A percentile compares a stretch with the other conserved stretches of the same genome.
Conservation (phyloP, 352 stramenopile species). For the Pythium myriotylum region DNA sequence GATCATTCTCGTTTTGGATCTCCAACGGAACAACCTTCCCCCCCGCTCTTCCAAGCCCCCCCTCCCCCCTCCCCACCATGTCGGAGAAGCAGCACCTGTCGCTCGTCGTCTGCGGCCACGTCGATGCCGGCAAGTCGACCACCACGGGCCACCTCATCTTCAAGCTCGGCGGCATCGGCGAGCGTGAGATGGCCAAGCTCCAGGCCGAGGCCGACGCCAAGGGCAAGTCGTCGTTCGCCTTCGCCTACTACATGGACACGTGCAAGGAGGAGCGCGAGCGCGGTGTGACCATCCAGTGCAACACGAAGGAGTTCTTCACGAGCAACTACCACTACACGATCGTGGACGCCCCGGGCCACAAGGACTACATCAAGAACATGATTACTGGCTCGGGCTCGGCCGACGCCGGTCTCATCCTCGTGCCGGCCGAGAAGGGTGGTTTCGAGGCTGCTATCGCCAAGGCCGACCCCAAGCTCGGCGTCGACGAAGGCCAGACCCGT, state of each 20-base stretch:
- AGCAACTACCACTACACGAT: slow-evolving; percentile 96
- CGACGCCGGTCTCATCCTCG: slow-evolving; percentile 96
- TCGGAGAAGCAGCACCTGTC: slow-evolving; percentile 56
- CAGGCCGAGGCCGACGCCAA: slow-evolving; percentile 95
- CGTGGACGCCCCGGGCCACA: slow-evolving; percentile 97
- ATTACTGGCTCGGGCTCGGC: slow-evolving; percentile 98
- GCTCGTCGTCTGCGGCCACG: slow-evolving; percentile 95
- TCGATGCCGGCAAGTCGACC: slow-evolving; percentile 98
- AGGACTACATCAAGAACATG: slow-evolving; percentile 99
- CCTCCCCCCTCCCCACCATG: slow-evolving; percentile 9
- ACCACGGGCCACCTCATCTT: slow-evolving; percentile 99
- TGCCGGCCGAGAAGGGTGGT: slow-evolving; percentile 65
- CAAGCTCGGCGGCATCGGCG: slow-evolving; percentile 98
- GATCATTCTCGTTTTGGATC: slow-evolving; percentile 22
- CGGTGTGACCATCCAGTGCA: slow-evolving; percentile 98
- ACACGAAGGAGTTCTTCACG: slow-evolving; percentile 91
- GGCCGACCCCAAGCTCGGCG: slow-evolving; percentile 32
- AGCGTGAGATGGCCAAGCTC: slow-evolving; percentile 98
- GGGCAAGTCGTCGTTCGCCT: slow-evolving; percentile 98
- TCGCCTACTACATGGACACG: slow-evolving; percentile 98
- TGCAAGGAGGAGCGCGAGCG: slow-evolving; percentile 97
- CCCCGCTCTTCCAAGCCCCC: neutral
- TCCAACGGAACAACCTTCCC: slow-evolving; percentile 12
- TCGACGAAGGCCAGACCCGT: slow-evolving; percentile 92
- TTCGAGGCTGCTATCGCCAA: slow-evolving; percentile 96